Conservation (phyloP, 1,139 yeast genomes). For the Pichia sorboxylosa region DNA sequence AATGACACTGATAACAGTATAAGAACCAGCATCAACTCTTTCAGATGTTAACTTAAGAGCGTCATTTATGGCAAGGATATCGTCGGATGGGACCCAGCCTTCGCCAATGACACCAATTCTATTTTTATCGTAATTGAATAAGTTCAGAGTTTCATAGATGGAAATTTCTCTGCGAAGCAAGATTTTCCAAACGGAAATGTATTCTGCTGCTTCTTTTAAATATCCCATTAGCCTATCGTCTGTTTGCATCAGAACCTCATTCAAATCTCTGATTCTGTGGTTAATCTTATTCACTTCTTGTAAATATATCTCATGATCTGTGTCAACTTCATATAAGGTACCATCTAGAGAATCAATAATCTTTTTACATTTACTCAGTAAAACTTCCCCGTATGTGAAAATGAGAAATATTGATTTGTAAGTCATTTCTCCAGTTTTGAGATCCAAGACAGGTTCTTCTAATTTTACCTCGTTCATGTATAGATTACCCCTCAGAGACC, state of each 20-base stretch:
- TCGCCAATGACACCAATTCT: conserved; percentile 91
- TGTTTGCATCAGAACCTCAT: conserved; percentile 57
- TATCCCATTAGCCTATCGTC: conserved; percentile 62
- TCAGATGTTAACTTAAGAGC: conserved; percentile 49
- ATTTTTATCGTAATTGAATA: conserved; percentile 73
- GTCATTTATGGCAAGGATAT: conserved; percentile 32
- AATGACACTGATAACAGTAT: conserved; percentile 71
- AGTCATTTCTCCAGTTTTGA: conserved; percentile 35
- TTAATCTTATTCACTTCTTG: conserved; percentile 52
- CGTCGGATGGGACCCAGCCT: conserved; percentile 68
- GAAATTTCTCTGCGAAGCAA: conserved; percentile 59
- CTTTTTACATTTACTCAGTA: conserved; percentile 55
- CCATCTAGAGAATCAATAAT: conserved; percentile 85
- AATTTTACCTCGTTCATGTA: conserved; percentile 64
- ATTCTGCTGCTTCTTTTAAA: conserved; percentile 61
- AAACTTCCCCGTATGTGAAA: conserved; percentile 74
- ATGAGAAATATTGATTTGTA: conserved; percentile 53
- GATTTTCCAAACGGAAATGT: conserved; percentile 59
- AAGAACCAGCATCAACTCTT: conserved; percentile 44
- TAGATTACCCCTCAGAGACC: conserved; percentile 65
- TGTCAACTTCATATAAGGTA: conserved; percentile 53
- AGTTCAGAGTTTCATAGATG: conserved; percentile 64
- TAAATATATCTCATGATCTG: conserved; percentile 42
- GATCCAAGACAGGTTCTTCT: conserved; percentile 42
- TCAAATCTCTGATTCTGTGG: conserved; percentile 34